Percentiles rank a stretch among this genome's conserved stretches.
phyloP scores from a whole-genome alignment of 352 stramenopile species.

The Pythium coloratum region DNA sequence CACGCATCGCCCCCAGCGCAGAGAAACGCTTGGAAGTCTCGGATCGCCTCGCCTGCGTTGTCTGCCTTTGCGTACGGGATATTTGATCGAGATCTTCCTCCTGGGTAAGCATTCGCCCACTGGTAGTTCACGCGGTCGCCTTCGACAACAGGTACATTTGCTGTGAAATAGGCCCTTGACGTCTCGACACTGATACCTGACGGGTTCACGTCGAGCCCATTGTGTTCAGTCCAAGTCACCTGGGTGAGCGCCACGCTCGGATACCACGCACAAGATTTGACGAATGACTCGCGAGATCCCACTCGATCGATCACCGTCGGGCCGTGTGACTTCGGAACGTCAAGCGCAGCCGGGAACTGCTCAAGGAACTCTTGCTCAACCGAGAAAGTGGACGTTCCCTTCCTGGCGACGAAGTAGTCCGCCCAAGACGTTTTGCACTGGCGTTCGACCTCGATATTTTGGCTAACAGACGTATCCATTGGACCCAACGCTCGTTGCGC shows the following conservation, averaged over 20 bases:
- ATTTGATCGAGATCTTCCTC: conserved; percentile 10
- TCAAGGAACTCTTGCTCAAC: conserved; percentile 8
- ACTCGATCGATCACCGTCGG: conserved; percentile 30
- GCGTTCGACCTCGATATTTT: neutral
- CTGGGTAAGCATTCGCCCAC: conserved; percentile 17
- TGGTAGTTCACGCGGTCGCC: conserved; percentile 20
- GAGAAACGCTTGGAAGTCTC: conserved; percentile 6
- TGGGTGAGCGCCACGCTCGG: conserved; percentile 24
- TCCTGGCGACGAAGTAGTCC: neutral
- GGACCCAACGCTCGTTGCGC: conserved; percentile 40
- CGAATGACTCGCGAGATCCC: conserved; percentile 17
- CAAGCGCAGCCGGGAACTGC: conserved; percentile 20
- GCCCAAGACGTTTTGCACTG: conserved; percentile 4
- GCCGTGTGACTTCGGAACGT: conserved; percentile 26
- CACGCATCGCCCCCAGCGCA: conserved; percentile 29
- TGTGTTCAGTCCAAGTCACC: conserved; percentile 33
- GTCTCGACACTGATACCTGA: conserved; percentile 31
- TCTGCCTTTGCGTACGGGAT: conserved; percentile 14
- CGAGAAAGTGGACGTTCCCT: conserved; percentile 9
- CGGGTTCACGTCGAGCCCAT: conserved; percentile 34
- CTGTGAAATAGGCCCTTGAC: conserved; percentile 37
- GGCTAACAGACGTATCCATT: neutral
- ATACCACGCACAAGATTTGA: conserved; percentile 41
- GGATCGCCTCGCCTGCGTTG: conserved; percentile 7
- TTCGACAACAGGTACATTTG: conserved; percentile 29